Percentiles rank a stretch among this genome's conserved stretches.
These are phyloP conservation scores for Starmerella potacharoeniae DNA, from an alignment of 805 yeast species.

Conservation along the genomic window DNA sequence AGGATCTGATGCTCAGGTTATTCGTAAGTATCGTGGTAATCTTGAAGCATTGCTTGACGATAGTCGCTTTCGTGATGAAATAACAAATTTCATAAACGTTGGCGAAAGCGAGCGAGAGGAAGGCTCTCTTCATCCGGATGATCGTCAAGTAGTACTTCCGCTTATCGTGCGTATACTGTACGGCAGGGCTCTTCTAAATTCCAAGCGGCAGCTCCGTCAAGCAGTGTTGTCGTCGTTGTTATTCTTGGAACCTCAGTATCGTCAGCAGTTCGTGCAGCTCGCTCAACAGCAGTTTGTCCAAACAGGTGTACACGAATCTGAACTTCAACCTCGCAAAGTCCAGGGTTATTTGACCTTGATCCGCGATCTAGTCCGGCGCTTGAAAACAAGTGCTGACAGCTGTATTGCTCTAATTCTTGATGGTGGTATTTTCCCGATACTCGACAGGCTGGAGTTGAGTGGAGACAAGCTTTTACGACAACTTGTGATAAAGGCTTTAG, in stretches of 20 bases:
- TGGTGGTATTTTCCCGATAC: constrained; percentile 16
- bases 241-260: constrained; percentile 32
- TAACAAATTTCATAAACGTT: constrained; percentile 43
- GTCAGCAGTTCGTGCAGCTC: constrained; percentile 49
- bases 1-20: constrained; percentile 30
- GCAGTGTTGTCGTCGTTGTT: constrained; percentile 30
- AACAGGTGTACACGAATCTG: background rate
- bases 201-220: constrained; percentile 56
- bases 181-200: constrained; percentile 76
- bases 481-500: constrained; percentile 53
- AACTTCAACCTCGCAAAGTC: constrained; percentile 2
- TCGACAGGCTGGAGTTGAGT: constrained; percentile 27
- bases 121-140: constrained; percentile 45
- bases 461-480: constrained; percentile 52
- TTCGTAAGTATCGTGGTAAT: constrained; percentile 62
- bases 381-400: constrained; percentile 46
- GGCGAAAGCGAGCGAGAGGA: constrained; percentile 34
- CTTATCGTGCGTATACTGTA: constrained; percentile 64
- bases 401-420: constrained; percentile 40
- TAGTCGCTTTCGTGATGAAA: constrained; percentile 72
- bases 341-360: constrained; percentile 56
- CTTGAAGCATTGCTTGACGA: constrained; percentile 70
- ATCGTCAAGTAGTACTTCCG: constrained; percentile 53
- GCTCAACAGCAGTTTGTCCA: constrained; percentile 39
- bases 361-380: constrained; percentile 41